Percentiles rank a stretch among this genome's conserved stretches.
These are phyloP conservation scores for Hibiscus mutabilis DNA, from an alignment of 345 rosid species.

Conservation along the genomic window DNA sequence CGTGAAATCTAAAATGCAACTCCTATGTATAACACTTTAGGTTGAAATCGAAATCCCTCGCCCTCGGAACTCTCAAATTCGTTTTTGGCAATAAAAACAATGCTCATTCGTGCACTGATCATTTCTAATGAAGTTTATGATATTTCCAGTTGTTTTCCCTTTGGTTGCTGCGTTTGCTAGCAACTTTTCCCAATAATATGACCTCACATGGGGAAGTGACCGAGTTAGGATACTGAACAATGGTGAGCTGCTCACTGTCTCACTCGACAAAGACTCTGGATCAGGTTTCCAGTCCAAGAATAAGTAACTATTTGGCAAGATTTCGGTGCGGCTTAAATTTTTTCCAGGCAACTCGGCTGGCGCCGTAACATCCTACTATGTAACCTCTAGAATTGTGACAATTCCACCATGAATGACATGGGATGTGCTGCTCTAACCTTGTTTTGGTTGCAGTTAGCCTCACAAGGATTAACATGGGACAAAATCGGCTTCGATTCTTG, in stretches of 20 bases:
- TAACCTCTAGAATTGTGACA: no score
- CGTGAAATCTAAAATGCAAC: no score
- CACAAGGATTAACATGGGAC: conserved; percentile 63
- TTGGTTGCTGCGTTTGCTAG: conserved; percentile 18
- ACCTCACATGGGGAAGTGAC: conserved; percentile 58
- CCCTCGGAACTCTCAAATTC: background rate
- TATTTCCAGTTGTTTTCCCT: background rate
- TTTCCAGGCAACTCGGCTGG: conserved; percentile 60
- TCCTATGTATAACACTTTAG: no score
- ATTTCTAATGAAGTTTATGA: background rate
- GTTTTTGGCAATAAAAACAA: background rate
- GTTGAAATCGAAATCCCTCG: no score
- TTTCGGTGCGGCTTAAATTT: conserved; percentile 51
- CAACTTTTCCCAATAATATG: conserved; percentile 40
- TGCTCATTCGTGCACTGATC: background rate
- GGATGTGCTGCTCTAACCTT: no score
- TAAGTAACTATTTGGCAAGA: conserved; percentile 46
- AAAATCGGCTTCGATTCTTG: conserved; percentile 59
- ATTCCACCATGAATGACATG: no score
- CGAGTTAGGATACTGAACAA: conserved; percentile 47
- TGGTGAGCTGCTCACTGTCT: conserved; percentile 53
- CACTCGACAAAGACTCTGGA: conserved; percentile 51
- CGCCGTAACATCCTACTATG: background rate
- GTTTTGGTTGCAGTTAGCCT: conserved; percentile 34
- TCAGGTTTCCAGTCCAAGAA: conserved; percentile 57